These are phyloP conservation scores for Furcasterigmium furcatum DNA, from an alignment of 2,329 filamentous ascomycete species.

Conservation along the genomic window DNA sequence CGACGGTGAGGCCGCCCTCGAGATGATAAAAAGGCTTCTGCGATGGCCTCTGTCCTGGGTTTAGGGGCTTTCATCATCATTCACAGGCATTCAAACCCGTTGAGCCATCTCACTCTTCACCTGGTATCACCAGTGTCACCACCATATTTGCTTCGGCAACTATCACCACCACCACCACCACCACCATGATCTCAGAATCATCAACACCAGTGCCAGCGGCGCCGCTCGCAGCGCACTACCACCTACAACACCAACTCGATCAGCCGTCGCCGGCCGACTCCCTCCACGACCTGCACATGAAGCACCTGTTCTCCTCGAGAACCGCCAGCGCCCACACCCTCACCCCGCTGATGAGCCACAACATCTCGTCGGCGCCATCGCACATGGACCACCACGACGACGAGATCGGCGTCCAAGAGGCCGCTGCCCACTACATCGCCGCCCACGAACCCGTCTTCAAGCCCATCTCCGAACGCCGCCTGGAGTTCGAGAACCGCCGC, in stretches of 20 bases:
- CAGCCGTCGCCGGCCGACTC: not conserved
- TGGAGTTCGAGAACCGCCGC: constrained; percentile 50
- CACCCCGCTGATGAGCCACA: not conserved
- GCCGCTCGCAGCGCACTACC: not conserved
- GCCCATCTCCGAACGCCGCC: constrained; percentile 48
- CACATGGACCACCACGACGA: not conserved
- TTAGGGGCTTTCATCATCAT: not conserved
- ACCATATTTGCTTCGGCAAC: not conserved
- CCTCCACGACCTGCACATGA: not conserved
- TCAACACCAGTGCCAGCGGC: constrained; percentile 1
- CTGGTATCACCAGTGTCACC: not conserved
- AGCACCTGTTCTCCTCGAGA: not conserved
- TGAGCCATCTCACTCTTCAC: not conserved
- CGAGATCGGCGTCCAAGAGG: not conserved
- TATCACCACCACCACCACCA: not conserved
- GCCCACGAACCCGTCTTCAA: constrained; percentile 1
- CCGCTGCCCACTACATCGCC: constrained; percentile 2
- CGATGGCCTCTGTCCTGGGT: not conserved
- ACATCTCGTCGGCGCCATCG: not conserved
- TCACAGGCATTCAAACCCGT: not conserved
- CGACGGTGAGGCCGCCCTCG: not conserved
- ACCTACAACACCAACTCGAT: not conserved
- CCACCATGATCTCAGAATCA: not conserved
- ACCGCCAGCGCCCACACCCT: constrained; percentile 3
- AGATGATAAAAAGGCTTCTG: not conserved